Evolutionary conservation across 2,329 filamentous ascomycete genomes (phyloP).

Genomic region (Neonectria coccinea): DNA sequence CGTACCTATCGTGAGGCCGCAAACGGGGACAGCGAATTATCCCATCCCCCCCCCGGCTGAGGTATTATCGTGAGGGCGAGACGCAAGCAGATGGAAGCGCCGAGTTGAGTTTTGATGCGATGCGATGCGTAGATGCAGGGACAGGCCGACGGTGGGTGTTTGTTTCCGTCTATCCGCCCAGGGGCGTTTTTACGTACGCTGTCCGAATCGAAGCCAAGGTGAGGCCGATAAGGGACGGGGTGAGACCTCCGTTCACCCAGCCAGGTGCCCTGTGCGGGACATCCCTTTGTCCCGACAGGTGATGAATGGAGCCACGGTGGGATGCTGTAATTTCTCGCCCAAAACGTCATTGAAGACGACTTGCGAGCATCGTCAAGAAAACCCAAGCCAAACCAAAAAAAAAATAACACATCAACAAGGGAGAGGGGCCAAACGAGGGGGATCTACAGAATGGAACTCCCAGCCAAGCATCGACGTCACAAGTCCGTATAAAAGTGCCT

Average conservation of each 20-base stretch:
- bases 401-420: background rate
- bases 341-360: conserved; percentile 5
- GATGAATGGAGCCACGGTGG: conserved; percentile 8
- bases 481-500: background rate
- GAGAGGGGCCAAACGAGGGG: conserved; percentile 1
- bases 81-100: conserved; percentile 17
- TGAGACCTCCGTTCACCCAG: conserved; percentile 19
- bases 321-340: conserved; percentile 1
- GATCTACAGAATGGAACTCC: background rate
- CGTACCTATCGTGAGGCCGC: background rate
- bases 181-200: background rate
- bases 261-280: conserved; percentile 18
- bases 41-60: background rate
- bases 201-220: background rate
- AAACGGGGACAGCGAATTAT: too few relatives aligned
- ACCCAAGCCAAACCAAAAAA: background rate
- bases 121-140: conserved; percentile 3
- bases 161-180: conserved; percentile 14
- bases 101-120: conserved; percentile 16
- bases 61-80: conserved; percentile 10
- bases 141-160: background rate
- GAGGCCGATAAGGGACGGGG: conserved; percentile 11
- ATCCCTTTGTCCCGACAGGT: conserved; percentile 18
- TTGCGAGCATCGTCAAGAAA: background rate
- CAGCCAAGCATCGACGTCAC: conserved; percentile 22